phyloP scores from a whole-genome alignment of 805 yeast species.

The Jamesozyma lodderae region DNA sequence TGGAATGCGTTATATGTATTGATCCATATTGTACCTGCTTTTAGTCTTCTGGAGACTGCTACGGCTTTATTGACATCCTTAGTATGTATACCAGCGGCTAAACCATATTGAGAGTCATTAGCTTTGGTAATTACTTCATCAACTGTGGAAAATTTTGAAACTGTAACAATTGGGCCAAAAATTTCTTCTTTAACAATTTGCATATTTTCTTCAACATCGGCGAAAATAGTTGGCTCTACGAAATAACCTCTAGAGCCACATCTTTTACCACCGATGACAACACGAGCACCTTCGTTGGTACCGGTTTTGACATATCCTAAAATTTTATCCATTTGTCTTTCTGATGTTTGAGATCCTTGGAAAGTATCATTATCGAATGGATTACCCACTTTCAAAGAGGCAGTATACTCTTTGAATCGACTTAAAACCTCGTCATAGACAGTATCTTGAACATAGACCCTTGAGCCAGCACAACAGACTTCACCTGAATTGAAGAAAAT shows the following conservation, averaged over 20 bases:
- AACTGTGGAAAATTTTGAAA: conserved; percentile 69
- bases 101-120: conserved; percentile 75
- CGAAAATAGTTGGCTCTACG: conserved; percentile 64
- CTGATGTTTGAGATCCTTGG: conserved; percentile 91
- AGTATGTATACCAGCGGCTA: conserved; percentile 89
- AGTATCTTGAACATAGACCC: conserved; percentile 79
- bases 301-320: conserved; percentile 70
- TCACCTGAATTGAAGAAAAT: conserved; percentile 93
- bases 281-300: conserved; percentile 71
- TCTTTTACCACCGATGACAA: conserved; percentile 64
- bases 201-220: conserved; percentile 60
- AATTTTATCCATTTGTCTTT: conserved; percentile 69
- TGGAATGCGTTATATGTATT: conserved; percentile 88
- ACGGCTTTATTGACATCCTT: conserved; percentile 63
- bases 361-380: conserved; percentile 70
- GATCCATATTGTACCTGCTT: conserved; percentile 88
- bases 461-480: conserved; percentile 91
- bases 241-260: conserved; percentile 54
- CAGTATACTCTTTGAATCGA: conserved; percentile 47
- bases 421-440: conserved; percentile 69
- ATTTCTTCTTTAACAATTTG: conserved; percentile 68
- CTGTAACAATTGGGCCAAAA: conserved; percentile 87
- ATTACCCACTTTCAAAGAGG: conserved; percentile 60
- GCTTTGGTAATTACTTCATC: conserved; percentile 76
- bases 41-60: conserved; percentile 61